Conservation (phyloP, 1,284 basidiomycete genomes). For the Cerioporus squamosus region DNA sequence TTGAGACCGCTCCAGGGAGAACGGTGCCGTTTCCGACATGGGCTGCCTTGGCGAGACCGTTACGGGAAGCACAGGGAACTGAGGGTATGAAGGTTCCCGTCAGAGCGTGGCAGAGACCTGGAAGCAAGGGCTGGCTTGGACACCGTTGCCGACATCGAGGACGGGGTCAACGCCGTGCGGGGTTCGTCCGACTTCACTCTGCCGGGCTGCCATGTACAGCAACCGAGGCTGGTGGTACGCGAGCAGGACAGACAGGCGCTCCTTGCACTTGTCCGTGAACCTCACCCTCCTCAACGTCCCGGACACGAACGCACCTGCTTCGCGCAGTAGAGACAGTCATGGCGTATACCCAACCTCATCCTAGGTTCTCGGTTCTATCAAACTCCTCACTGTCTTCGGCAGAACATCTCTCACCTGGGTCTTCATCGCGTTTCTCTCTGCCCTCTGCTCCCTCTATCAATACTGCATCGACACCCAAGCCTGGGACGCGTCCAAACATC, state of each 20-base stretch:
- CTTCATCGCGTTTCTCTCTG: constrained; percentile 69
- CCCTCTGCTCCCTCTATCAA: constrained; percentile 58
- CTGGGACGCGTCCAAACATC: constrained; percentile 64
- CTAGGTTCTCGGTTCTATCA: constrained; percentile 73
- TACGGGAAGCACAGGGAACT: no score
- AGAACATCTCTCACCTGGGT: constrained; percentile 66
- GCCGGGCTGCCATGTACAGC: not conserved
- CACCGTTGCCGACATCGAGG: not conserved
- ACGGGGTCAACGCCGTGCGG: not conserved
- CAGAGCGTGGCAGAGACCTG: not conserved
- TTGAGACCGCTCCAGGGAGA: constrained; percentile 8
- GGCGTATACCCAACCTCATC: constrained; percentile 63
- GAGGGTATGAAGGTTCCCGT: no score
- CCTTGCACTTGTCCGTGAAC: not conserved
- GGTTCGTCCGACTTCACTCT: not conserved
- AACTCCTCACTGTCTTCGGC: constrained; percentile 64
- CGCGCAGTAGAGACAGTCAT: constrained; percentile 32
- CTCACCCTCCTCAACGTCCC: constrained; percentile 1
- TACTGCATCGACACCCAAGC: constrained; percentile 45
- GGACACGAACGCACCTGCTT: not conserved
- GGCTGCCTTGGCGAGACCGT: constrained; percentile 11
- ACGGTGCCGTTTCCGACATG: constrained; percentile 17
- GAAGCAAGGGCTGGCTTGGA: not conserved
- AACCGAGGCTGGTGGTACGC: not conserved
- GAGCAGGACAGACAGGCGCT: not conserved